Conservation (phyloP, 495 filamentous ascomycete species). For the Penicillium arizonense region DNA sequence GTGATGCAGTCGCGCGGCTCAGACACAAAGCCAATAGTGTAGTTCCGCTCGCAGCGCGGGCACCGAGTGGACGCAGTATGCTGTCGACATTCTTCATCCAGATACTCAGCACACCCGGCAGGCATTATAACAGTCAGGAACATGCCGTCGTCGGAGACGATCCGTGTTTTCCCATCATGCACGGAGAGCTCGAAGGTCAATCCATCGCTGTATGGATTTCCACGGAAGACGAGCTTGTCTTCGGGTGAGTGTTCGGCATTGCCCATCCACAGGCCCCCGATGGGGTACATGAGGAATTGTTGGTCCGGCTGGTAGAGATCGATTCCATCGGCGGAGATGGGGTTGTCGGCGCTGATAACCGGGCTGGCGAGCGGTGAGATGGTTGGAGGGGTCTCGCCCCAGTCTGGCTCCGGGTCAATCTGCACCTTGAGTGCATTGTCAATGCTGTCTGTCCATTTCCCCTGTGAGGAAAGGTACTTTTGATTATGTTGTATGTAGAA, state of each 20-base stretch:
- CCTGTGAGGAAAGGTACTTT: constrained; percentile 1
- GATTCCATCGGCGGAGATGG: constrained; percentile 10
- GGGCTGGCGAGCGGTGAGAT: not conserved
- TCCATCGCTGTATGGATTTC: constrained; percentile 6
- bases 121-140: constrained; percentile 2
- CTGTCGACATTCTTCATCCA: not conserved
- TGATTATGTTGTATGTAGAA: constrained; percentile 1
- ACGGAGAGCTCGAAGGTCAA: constrained; percentile 2
- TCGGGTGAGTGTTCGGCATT: constrained; percentile 1
- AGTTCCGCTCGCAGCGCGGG: not conserved
- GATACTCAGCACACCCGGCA: not conserved
- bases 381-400: not conserved
- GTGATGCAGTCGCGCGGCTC: constrained; percentile 7
- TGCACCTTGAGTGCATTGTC: constrained; percentile 3
- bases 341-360: constrained; percentile 3
- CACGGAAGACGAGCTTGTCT: not conserved
- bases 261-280: constrained; percentile 4
- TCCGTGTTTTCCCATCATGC: constrained; percentile 8
- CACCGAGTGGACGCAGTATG: constrained; percentile 2
- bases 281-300: constrained; percentile 1
- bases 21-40: constrained; percentile 3
- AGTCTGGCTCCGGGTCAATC: constrained; percentile 1
- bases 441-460: constrained; percentile 6
- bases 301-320: constrained; percentile 10
- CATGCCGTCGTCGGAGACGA: not conserved